Evolutionary conservation across 768 basidiomycete genomes (phyloP), one percentile per base, ranked within the genome.

Genomic region (Mycena sanguinolenta): DNA sequence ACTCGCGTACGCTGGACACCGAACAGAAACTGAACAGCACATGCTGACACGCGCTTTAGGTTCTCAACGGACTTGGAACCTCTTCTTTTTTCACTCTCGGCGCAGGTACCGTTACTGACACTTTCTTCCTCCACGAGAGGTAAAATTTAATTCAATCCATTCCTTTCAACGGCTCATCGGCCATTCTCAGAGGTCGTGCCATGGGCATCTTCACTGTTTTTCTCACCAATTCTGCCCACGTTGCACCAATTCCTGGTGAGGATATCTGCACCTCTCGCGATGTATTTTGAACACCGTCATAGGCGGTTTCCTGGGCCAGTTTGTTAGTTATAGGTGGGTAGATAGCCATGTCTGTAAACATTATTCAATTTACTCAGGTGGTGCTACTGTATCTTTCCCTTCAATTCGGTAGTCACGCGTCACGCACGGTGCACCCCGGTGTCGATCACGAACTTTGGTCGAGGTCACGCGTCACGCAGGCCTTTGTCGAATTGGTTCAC

Each of bases 181-280:
- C 62, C 14, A 17, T 79, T 39, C 12, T 0, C 61, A 77, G 84
- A 74, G 84, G 84, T 39, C 83, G 80, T 63, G 82, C 84, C 0
- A 84, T 85, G 83, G 84, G 83, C 10, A 63, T 84, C 13, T 84
- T 83, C 65, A 83, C 83, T 9, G 74, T 84, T 36, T 82, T 83
- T 79, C 73, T 79, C 28, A 84, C 83, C 4, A 84, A 82, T 71
- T 83, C 83, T 16, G 81, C 80, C 10, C 83, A 85, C 73, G 72
- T 83, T 13, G 83, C 84, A 12, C 83, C 84, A 2, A 83, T 84
- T 32, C 82, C 83, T 64, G 74, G 82, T 69, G 42, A 19, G 25
- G 27, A 21, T 74, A 10, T 7, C n/a, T n/a, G n/a, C n/a, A n/a
- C n/a, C 44, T 6, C 19, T 23, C 23, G 9, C 17, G 27, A 23